Evolutionary conservation across 352 stramenopile genomes (phyloP).

Genomic region (Globisporangium lucens): DNA sequence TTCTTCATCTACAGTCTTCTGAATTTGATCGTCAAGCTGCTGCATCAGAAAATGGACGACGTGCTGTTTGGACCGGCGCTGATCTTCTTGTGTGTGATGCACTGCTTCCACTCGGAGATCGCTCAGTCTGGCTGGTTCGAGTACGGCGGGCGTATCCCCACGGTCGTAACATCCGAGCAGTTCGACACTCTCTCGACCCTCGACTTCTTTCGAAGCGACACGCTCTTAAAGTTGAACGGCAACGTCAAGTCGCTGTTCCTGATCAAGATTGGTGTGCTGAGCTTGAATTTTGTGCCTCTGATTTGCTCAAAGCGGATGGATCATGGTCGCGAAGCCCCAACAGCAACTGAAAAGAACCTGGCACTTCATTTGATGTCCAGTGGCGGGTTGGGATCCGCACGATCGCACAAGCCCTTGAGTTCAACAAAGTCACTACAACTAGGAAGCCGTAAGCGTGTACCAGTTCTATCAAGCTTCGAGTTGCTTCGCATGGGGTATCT

Average conservation of each 20-base stretch:
- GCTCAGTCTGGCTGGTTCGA: slow-evolving; percentile 4
- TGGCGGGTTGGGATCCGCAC: neutral
- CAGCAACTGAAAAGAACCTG: neutral
- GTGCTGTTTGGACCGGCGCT: slow-evolving; percentile 21
- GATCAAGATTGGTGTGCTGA: neutral
- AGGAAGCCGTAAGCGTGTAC: neutral
- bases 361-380: neutral
- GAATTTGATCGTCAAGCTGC: slow-evolving; percentile 18
- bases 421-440: neutral
- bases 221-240: slow-evolving; percentile 6
- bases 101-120: slow-evolving; percentile 4
- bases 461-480: slow-evolving; percentile 23
- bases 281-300: slow-evolving; percentile 3
- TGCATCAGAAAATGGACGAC: slow-evolving; percentile 23
- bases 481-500: slow-evolving; percentile 19
- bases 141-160: neutral
- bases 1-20: slow-evolving; percentile 26
- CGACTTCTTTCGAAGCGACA: slow-evolving; percentile 4
- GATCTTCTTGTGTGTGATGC: slow-evolving; percentile 17
- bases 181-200: slow-evolving; percentile 1
- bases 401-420: neutral
- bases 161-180: neutral
- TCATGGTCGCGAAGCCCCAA: neutral
- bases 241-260: slow-evolving; percentile 12
- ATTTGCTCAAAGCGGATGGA: neutral